Evolutionary conservation across 129 eudicot species (phyloP), one percentile per base, ranked within the genome.

Genomic region (Helichrysum umbraculigerum): DNA sequence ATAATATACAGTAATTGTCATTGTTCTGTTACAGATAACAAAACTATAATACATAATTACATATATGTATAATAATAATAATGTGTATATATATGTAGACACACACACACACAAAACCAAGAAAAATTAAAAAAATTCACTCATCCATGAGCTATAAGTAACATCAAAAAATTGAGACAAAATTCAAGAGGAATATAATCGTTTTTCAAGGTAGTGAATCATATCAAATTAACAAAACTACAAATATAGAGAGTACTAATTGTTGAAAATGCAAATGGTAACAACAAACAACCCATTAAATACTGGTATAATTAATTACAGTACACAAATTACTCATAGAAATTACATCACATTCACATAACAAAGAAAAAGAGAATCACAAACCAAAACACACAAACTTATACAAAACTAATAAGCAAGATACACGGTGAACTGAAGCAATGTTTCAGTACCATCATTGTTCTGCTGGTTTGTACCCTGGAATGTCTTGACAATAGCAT

Each of bases 391-490:
- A 68, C 66, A 72, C 35, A 73, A 16, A 15, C 5, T 37, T 35
- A 22, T 14, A 47, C 34, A 11, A 70, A 69, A 72, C 73, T 83
- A 88, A 37, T 87, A 89, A 69, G 89, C 83, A 71, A 89, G 79
- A 77, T 87, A 89, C 20, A 91, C 92, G 68, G 75, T 81, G 47
- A 87, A 79, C 16, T 91, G 77, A 66, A 91, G 68, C 70, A 87
- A 41, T 7, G 97, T 87, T 88, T 92, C 92, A 12, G 85, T 17
- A 11, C 97, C 97, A 86, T 92, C 96, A 42, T 87, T 87, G 73
- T 56, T 50, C 44, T 82, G 91, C 57, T 85, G 96, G 76, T 75
- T 50, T 7, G 73, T 75, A 25, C 79, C 80, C 4, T 87, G 92
- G 16, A 83, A 81, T 0, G 91, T 84, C 88, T 87, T 87, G 9